Base-by-base conservation (phyloP, 345 rosid genomes). In the Diplotaxis tenuifolia region DNA sequence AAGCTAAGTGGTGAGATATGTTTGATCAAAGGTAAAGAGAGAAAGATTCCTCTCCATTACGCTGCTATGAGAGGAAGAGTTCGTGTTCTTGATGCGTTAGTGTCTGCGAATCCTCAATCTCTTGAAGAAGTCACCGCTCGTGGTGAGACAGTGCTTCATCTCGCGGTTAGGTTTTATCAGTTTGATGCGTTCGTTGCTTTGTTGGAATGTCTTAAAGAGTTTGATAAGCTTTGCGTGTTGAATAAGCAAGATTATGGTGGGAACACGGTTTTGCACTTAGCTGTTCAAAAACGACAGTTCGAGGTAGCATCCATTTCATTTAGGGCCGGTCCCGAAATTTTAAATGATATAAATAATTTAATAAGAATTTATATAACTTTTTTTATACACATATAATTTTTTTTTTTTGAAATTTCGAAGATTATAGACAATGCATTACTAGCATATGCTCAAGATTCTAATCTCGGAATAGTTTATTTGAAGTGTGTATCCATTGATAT, bases 1-100 rank as follows among this genome's bases (percentile, higher is more conserved):
- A 75, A 38, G 70, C 49, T 70, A 27, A 75, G 79, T 1, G 12
- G 38, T 59, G 66, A 73, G 27, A 67, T 82, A 4, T 80, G 84
- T 32, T 79, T 75, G 31, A 54, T 80, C 61, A 82, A 84, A 71
- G 85, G 87, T 25, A 75, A 72, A 71, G 85, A 79, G 1, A 68
- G 77, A 10, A 79, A 50, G 69, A 62, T 79, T 61, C 70, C 82
- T 7, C 82, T 82, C 66, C 85, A 82, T 56, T 82, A 68, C 34
- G 79, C 79, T 12, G 74, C 76, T 14, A 74, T 71, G 62, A 76
- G 78, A 34, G 80, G 84, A 6, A 79, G 72, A 42, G 42, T 69
- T 53, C 14, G 63, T 11, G 74, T 74, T 71, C 52, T 82, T 19
- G 54, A 67, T 55, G 77, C 75, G 62, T 56, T 75, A 68, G 64